Conservation (phyloP, 768 basidiomycete genomes). For the Gautieria morchelliformis region DNA sequence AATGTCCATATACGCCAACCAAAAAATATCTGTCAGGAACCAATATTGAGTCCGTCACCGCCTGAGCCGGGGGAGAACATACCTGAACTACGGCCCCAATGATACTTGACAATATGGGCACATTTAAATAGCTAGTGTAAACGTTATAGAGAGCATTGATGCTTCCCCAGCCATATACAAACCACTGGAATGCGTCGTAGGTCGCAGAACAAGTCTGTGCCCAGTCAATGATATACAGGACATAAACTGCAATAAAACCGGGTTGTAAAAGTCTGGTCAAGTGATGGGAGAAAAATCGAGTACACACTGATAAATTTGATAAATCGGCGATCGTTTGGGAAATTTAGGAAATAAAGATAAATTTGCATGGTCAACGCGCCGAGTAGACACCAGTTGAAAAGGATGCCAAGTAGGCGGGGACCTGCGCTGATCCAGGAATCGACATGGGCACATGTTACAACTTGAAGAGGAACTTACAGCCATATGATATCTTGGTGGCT, state of each 20-base stretch:
- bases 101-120: conserved; percentile 13
- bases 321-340: conserved; percentile 10
- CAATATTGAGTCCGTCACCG: not conserved
- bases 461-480: conserved; percentile 7
- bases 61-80: not conserved
- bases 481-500: conserved; percentile 10
- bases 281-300: not conserved
- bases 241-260: conserved; percentile 8
- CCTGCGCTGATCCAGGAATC: conserved; percentile 8
- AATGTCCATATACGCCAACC: conserved; percentile 14
- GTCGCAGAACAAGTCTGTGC: conserved; percentile 15
- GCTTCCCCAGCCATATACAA: conserved; percentile 15
- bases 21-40: conserved; percentile 10
- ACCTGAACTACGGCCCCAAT: conserved; percentile 14
- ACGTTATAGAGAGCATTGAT: conserved; percentile 7
- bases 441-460: not conserved
- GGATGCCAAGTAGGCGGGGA: conserved; percentile 13
- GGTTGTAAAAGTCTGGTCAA: not conserved
- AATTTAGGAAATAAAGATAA: conserved; percentile 14
- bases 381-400: conserved; percentile 14
- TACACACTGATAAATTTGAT: conserved; percentile 11
- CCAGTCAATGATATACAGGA: conserved; percentile 15
- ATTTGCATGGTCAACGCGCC: conserved; percentile 15
- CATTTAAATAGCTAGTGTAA: conserved; percentile 12
- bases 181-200: conserved; percentile 16